Evolutionary conservation across 345 rosid species (phyloP).

Genomic region (Bruguiera sexangula): DNA sequence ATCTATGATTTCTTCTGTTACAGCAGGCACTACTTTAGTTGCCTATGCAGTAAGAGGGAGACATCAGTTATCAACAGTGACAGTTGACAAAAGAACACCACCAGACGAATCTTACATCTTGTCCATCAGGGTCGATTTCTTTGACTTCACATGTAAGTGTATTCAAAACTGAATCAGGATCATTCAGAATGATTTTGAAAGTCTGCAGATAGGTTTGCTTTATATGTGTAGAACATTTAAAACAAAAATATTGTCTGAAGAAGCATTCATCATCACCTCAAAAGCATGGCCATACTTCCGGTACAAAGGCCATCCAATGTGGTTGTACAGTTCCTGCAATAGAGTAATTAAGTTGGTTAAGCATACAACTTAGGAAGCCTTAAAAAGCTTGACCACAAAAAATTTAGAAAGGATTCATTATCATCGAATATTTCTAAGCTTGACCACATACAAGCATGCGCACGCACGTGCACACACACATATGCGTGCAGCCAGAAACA

Average conservation of each 20-base stretch:
- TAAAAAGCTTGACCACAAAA: conserved; percentile 4
- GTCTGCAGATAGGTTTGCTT: conserved; percentile 45
- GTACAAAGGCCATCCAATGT: conserved; percentile 91
- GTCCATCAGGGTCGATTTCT: conserved; percentile 83
- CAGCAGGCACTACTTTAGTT: conserved; percentile 73
- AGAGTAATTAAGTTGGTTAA: conserved; percentile 10
- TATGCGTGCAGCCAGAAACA: no score
- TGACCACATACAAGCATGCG: no score
- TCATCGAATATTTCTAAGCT: no score
- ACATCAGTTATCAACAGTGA: background rate
- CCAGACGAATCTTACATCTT: conserved; percentile 49
- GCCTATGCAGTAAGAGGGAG: conserved; percentile 38
- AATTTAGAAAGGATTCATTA: background rate
- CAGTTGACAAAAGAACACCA: background rate
- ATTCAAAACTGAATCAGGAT: conserved; percentile 81
- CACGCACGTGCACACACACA: no score
- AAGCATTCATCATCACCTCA: conserved; percentile 50
- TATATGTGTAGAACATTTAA: background rate
- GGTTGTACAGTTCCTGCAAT: conserved; percentile 66
- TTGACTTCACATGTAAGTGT: conserved; percentile 79
- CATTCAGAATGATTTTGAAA: conserved; percentile 80
- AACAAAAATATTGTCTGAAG: background rate
- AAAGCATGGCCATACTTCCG: conserved; percentile 90
- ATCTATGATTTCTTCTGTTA: conserved; percentile 82
- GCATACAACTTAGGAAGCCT: conserved; percentile 1